Evolutionary conservation across 768 basidiomycete genomes (phyloP).

Genomic region (Mrakia frigida): DNA sequence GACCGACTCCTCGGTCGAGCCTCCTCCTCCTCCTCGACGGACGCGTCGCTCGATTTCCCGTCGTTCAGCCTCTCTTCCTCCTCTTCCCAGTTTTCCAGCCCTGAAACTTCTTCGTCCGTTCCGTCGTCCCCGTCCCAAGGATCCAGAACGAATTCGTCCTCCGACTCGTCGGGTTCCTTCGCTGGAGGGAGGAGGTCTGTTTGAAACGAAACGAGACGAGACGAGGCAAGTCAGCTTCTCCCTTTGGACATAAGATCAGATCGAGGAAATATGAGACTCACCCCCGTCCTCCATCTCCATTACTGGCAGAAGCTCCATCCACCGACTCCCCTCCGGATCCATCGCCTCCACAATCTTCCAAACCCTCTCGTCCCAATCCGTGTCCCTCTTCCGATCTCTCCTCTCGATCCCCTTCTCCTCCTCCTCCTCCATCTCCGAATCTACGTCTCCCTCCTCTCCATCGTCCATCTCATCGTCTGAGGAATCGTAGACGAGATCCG

Average conservation of each 20-base stretch:
- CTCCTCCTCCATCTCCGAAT: not conserved
- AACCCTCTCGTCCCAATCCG: constrained; percentile 7
- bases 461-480: not conserved
- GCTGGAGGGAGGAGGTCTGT: not conserved
- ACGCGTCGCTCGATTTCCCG: not conserved
- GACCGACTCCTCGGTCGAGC: not conserved
- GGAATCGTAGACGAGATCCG: not conserved
- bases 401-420: not conserved
- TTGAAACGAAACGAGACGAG: too few relatives aligned
- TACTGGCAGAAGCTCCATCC: not conserved
- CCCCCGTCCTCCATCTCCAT: constrained; percentile 8
- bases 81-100: not conserved
- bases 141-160: not conserved
- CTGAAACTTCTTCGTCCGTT: not conserved
- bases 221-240: not conserved
- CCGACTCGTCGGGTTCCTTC: not conserved
- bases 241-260: too few relatives aligned
- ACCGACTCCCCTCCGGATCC: not conserved
- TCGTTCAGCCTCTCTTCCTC: not conserved
- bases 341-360: not conserved
- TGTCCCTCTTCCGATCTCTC: not conserved
- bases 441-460: not conserved
- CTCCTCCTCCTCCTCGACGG: not conserved
- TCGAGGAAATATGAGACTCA: not conserved
- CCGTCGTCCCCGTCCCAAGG: not conserved